Percentiles rank a stretch among this genome's conserved stretches.
Conservation (phyloP, 192 early-diverging fungal species). For the Linnemannia hyalina region DNA sequence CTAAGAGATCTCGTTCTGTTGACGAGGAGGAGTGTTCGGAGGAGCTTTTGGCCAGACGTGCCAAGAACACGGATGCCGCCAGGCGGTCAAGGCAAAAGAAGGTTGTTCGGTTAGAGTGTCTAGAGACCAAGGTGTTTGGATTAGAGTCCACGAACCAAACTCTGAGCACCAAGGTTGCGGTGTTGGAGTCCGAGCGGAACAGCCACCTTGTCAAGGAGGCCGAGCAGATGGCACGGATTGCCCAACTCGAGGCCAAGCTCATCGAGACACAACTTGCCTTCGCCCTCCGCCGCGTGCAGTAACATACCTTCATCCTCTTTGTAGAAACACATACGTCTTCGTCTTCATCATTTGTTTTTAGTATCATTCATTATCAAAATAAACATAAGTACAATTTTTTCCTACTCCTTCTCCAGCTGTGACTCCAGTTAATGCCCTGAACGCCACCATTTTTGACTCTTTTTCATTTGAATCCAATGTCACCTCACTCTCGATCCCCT, state of each 20-base stretch:
- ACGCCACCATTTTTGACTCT: slow-evolving; percentile 7
- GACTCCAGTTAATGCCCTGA: neutral
- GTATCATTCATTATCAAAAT: neutral
- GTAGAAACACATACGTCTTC: neutral
- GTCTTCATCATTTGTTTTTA: neutral
- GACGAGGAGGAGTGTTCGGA: slow-evolving; percentile 30
- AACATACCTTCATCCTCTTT: neutral
- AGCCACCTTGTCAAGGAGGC: slow-evolving; percentile 51
- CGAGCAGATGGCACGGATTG: slow-evolving; percentile 54
- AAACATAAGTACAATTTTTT: neutral
- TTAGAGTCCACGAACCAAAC: slow-evolving; percentile 67
- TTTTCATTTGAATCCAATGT: neutral
- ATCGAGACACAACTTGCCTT: slow-evolving; percentile 52
- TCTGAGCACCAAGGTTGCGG: slow-evolving; percentile 66
- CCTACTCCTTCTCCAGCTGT: neutral
- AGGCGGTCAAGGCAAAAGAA: slow-evolving; percentile 72
- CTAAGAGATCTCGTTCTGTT: slow-evolving; percentile 16
- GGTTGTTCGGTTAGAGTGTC: slow-evolving; percentile 57
- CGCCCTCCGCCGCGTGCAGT: slow-evolving; percentile 10
- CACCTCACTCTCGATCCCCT: neutral
- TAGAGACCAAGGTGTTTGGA: slow-evolving; percentile 66
- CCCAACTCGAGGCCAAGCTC: slow-evolving; percentile 54
- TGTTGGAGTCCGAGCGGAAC: slow-evolving; percentile 62
- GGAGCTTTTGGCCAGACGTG: slow-evolving; percentile 43
- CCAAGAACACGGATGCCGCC: slow-evolving; percentile 75